Evolutionary conservation across 805 yeast genomes (phyloP).

Genomic region (Candida hispaniensis): DNA sequence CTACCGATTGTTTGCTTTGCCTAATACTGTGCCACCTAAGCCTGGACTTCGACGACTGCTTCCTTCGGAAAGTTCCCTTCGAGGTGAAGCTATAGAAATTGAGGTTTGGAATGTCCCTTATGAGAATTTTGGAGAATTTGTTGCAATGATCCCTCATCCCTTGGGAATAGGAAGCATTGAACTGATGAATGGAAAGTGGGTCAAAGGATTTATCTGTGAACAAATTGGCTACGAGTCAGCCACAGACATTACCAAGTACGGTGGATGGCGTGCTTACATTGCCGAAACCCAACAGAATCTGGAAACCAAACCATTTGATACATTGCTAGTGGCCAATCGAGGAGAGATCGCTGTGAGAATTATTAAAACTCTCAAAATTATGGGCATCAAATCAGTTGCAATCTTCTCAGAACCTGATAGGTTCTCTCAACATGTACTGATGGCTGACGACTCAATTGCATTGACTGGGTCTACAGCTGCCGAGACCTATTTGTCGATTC

Average conservation of each 20-base stretch:
- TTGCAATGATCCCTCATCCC: constrained; percentile 86
- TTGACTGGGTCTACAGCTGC: constrained; percentile 77
- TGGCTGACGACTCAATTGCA: constrained; percentile 74
- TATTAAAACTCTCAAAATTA: constrained; percentile 72
- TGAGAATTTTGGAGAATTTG: constrained; percentile 70
- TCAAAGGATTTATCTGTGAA: constrained; percentile 91
- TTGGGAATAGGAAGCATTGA: constrained; percentile 92
- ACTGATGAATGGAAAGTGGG: constrained; percentile 67
- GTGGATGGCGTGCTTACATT: constrained; percentile 73
- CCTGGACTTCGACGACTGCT: constrained; percentile 77
- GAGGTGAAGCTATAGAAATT: constrained; percentile 53
- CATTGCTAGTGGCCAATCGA: constrained; percentile 90
- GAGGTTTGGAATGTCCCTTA: constrained; percentile 79
- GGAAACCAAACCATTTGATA: constrained; percentile 52
- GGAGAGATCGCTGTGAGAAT: constrained; percentile 97
- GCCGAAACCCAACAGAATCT: constrained; percentile 26
- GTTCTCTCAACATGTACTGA: constrained; percentile 73
- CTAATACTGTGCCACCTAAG: constrained; percentile 61
- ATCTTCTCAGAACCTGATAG: constrained; percentile 86
- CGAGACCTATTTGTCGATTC: constrained; percentile 78
- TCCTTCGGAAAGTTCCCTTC: constrained; percentile 19
- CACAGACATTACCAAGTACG: constrained; percentile 69
- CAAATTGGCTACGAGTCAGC: constrained; percentile 72
- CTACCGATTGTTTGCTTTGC: constrained; percentile 68
- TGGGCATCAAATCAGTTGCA: constrained; percentile 72